Evolutionary conservation across 2,329 filamentous ascomycete species (phyloP).

Genomic region (Cladophialophora yegresii): DNA sequence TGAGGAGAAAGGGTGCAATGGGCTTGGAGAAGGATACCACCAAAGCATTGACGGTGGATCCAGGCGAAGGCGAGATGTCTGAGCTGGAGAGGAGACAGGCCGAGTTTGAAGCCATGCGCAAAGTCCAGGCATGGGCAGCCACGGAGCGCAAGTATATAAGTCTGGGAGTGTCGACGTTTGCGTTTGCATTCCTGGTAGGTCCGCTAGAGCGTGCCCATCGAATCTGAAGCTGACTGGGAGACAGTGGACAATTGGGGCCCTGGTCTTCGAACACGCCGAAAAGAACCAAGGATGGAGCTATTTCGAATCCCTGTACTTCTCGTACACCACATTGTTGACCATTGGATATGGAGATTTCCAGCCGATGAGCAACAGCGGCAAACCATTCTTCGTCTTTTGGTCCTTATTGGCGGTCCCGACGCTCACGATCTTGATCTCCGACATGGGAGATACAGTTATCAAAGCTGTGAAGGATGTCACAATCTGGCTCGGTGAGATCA

Average conservation of each 20-base stretch:
- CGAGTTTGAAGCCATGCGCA: slow-evolving; percentile 52
- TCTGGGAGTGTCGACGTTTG: slow-evolving; percentile 43
- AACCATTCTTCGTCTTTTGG: slow-evolving; percentile 61
- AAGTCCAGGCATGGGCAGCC: slow-evolving; percentile 47
- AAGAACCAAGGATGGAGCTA: slow-evolving; percentile 54
- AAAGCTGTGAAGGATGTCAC: slow-evolving; percentile 58
- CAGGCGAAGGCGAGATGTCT: slow-evolving; percentile 23
- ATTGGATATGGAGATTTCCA: slow-evolving; percentile 58
- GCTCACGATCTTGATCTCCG: slow-evolving; percentile 56
- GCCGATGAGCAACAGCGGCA: slow-evolving; percentile 53
- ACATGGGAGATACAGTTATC: slow-evolving; percentile 58
- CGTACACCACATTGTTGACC: slow-evolving; percentile 56
- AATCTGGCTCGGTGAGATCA: slow-evolving; percentile 58
- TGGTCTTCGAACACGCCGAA: slow-evolving; percentile 54
- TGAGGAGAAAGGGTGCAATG: slow-evolving; percentile 18
- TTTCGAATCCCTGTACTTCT: slow-evolving; percentile 56
- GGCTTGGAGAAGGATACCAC: slow-evolving; percentile 21
- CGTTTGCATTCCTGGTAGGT: slow-evolving; percentile 40
- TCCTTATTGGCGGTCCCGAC: slow-evolving; percentile 57
- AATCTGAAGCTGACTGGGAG: slow-evolving; percentile 29
- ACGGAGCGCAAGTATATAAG: slow-evolving; percentile 49
- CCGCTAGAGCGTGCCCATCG: neutral
- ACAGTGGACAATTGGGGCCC: slow-evolving; percentile 53
- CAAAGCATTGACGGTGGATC: slow-evolving; percentile 24
- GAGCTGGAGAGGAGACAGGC: slow-evolving; percentile 37